Base-by-base conservation (phyloP, 371 early-diverging fungal species). In the Actinomortierella ambigua region DNA sequence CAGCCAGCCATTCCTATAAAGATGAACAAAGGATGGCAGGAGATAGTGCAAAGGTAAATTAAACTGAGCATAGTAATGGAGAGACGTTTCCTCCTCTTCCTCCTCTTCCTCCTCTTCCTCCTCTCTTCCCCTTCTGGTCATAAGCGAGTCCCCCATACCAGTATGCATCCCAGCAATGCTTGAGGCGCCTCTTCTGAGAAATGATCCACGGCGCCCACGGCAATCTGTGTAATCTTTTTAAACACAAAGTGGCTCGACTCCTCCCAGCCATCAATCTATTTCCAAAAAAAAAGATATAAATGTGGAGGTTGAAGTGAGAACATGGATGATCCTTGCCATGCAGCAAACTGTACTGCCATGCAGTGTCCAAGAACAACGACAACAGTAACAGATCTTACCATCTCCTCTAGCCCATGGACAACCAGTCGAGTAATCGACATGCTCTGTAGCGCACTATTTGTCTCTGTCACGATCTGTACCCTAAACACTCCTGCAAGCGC, bases 171-270 rank as follows among this genome's bases (percentile, higher is more conserved):
- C 1, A 73, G 57, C 42, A 73, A 50, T 0, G 73, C 66, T 22
- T 53, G 44, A 1, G 67, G 60, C n/a, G 62, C 61, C 55, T 57
- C 58, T 2, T 52, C 24, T 56, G 52, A 59, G 28, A 63, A 66
- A 23, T 60, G 59, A 26, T 73, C 73, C 22, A 63, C 57, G 2
- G 73, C 67, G 6, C 73, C 73, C 3, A 66, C 46, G n/a, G 73
- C 73, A 23, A 66, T 66, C 47, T 73, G 73, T 3, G 73, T 59
- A 22, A 73, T 73, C 57, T 67, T 73, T 39, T 55, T 73, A 43
- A 73, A 73, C 0, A 73, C 73, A 17, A 73, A 50, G 53, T 73
- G 73, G 28, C 27, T 66, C 26, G 73, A 73, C 20, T 73, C 73
- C 24, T 73, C 67, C 73, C 73, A 73, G n/a, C 59, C 42, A 20